phyloP scores from a whole-genome alignment of 371 early-diverging fungal genomes.

The Mortierella sp. region DNA sequence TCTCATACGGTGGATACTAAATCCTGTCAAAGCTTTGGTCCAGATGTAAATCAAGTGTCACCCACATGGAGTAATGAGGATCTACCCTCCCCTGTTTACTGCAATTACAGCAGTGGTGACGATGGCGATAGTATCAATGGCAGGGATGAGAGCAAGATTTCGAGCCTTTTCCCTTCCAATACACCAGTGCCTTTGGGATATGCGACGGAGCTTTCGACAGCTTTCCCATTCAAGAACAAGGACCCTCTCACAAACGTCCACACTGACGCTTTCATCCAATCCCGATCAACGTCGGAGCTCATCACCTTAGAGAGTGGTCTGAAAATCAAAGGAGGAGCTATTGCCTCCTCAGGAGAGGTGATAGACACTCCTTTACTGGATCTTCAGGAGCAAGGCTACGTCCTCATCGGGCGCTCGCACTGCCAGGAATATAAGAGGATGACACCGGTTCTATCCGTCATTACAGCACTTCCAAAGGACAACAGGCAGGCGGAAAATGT shows the following conservation, averaged over 20 bases:
- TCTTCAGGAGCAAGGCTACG: conserved; percentile 32
- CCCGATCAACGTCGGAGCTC: neutral
- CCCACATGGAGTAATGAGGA: too few species aligned
- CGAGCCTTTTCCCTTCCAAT: too few species aligned
- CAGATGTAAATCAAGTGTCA: too few species aligned
- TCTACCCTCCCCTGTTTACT: conserved; percentile 23
- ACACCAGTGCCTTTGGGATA: too few species aligned
- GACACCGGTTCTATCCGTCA: neutral
- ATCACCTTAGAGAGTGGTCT: neutral
- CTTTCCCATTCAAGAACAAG: neutral
- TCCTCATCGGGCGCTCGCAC: neutral
- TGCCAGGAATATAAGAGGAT: neutral
- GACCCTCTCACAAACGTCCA: neutral
- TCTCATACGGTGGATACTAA: too few species aligned
- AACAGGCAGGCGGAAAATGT: too few species aligned
- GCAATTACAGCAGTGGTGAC: neutral
- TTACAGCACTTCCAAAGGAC: too few species aligned
- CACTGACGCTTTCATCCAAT: neutral
- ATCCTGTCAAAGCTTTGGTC: neutral
- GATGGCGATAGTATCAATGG: too few species aligned
- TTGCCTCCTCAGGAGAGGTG: neutral
- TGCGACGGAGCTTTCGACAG: too few species aligned
- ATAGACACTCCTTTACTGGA: conserved; percentile 18
- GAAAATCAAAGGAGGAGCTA: neutral
- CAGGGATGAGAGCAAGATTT: too few species aligned